phyloP scores from a whole-genome alignment of 2,329 filamentous ascomycete species.

The Sporothrix inflata region DNA sequence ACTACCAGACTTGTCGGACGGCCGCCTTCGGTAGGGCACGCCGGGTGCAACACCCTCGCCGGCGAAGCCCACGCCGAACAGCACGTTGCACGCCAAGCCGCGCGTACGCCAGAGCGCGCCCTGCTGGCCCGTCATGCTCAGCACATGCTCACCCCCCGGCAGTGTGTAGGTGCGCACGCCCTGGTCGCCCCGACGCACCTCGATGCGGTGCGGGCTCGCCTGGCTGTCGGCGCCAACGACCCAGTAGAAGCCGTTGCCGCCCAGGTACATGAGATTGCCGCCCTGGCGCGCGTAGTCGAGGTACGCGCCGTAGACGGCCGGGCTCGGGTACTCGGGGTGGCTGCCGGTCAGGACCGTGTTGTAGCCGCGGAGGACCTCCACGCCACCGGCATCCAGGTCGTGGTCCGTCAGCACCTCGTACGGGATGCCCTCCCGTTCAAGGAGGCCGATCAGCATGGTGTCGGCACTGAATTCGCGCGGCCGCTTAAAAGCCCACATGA shows the following conservation, averaged over 20 bases:
- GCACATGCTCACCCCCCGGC: background rate
- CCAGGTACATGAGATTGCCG: constrained; percentile 45
- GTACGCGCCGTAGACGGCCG: constrained; percentile 39
- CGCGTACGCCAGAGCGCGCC: constrained; percentile 42
- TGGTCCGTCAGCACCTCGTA: constrained; percentile 47
- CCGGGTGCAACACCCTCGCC: constrained; percentile 39
- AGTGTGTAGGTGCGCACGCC: background rate
- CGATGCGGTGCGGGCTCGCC: constrained; percentile 38
- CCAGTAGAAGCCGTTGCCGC: constrained; percentile 46
- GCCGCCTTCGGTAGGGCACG: constrained; percentile 34
- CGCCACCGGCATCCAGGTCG: constrained; percentile 39
- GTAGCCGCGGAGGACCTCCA: constrained; percentile 34
- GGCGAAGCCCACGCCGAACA: constrained; percentile 41
- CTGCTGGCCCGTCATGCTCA: constrained; percentile 23
- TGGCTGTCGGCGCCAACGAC: constrained; percentile 39
- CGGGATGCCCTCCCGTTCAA: constrained; percentile 38
- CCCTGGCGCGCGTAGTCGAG: constrained; percentile 38
- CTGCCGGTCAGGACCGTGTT: constrained; percentile 39
- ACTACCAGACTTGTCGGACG: constrained; percentile 9
- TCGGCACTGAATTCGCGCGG: constrained; percentile 37
- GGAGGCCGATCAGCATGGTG: constrained; percentile 42
- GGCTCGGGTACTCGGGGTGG: constrained; percentile 43
- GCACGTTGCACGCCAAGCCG: constrained; percentile 39
- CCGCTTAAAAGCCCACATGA: background rate
- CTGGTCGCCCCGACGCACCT: background rate